Base-by-base conservation (phyloP, 2,329 filamentous ascomycete species). In the Apiospora hydei region DNA sequence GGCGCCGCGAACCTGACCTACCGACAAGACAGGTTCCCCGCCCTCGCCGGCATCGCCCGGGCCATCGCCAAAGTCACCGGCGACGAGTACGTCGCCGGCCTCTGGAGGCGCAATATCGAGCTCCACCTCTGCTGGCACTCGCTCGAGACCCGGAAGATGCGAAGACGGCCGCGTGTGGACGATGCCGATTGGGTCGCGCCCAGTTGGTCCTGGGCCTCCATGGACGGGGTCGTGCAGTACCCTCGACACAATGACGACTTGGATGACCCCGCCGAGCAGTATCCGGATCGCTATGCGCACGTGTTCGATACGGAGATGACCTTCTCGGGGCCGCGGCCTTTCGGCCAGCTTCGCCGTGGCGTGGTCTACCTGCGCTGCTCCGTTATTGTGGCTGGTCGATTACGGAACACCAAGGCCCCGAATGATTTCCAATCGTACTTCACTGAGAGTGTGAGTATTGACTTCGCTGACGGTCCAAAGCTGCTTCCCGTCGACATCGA, bases 1-100 rank as follows among this genome's bases (percentile, higher is more conserved):
- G 30, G 34, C 11, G 14, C 34, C n/a, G 53, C 34, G 24, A 11
- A 24, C 21, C 46, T 70, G 53, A 46, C 69, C 0, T 2, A 47
- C 3, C n/a, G 16, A n/a, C 34, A 21, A 2, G 69, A 70, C 53
- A 30, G 30, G n/a, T 43, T 70, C 16, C 41, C 69, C 14, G 69
- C 69, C 11, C 44, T 70, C 30, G 61, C 69, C 8, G 69, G 69
- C 11, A 70, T 70, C 30, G 69, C 53, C 8, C 61, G 38, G 44
- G 34, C 51, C 3, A 34, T 46, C 41, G 38, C 61, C 21, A 38
- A 70, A 16, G 11, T 5, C 5, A 70, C 69, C 24, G 26, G 38
- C 11, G 69, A 70, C 44, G 30, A 64, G 5, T 70, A 67, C 26
- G n/a, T 70, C 30, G 69, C 69, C 1, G 69, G 69, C 18, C 34